A percentile compares a stretch with the other conserved stretches of the same genome.
These are phyloP conservation scores for Halophytophthora batemanensis DNA, from an alignment of 352 stramenopile genomes.

Conservation along the genomic window DNA sequence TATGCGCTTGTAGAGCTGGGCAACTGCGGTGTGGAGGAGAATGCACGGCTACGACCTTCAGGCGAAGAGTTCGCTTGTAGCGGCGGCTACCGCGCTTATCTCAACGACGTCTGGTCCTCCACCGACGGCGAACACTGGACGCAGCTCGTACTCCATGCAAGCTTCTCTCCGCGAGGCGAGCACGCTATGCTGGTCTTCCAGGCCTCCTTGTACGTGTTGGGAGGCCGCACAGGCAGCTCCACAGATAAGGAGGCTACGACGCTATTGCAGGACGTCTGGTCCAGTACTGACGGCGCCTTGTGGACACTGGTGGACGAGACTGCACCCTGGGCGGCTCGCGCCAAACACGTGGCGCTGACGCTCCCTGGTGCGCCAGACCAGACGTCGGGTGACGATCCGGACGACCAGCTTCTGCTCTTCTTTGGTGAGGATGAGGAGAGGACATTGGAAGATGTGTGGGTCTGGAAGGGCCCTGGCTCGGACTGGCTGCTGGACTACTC, in stretches of 20 bases:
- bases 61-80: conserved; percentile 68
- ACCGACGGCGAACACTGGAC: conserved; percentile 56
- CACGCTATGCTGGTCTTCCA: conserved; percentile 67
- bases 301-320: conserved; percentile 32
- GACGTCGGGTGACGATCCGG: conserved; percentile 36
- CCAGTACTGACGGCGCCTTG: conserved; percentile 38
- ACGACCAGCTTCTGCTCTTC: conserved; percentile 55
- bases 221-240: conserved; percentile 39
- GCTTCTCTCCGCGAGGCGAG: conserved; percentile 55
- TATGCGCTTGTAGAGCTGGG: conserved; percentile 61
- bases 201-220: conserved; percentile 53
- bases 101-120: conserved; percentile 75
- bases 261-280: conserved; percentile 74
- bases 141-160: conserved; percentile 35
- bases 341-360: conserved; percentile 49
- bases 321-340: conserved; percentile 48
- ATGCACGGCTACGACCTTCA: conserved; percentile 39
- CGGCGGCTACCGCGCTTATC: conserved; percentile 55
- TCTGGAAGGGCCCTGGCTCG: conserved; percentile 33
- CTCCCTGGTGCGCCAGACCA: conserved; percentile 38
- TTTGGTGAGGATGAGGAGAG: conserved; percentile 64
- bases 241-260: conserved; percentile 14
- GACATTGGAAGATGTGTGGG: conserved; percentile 62
- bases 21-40: conserved; percentile 64
- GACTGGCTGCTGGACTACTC: conserved; percentile 55